These are phyloP conservation scores for Aspergillus ochraceoroseus DNA, from an alignment of 2,329 filamentous ascomycete species.

Conservation along the genomic window DNA sequence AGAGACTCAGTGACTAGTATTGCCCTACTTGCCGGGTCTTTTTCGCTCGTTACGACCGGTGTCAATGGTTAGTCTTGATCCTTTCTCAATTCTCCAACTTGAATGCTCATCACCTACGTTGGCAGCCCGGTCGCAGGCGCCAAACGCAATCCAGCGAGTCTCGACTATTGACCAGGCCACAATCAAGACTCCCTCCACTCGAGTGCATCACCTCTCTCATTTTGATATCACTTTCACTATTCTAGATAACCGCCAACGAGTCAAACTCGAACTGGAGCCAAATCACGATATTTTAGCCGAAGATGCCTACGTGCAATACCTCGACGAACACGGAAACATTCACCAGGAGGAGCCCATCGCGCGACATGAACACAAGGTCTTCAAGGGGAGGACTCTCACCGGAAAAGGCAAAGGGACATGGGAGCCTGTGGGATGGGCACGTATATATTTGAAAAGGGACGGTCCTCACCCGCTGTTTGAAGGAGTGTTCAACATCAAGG, in stretches of 20 bases:
- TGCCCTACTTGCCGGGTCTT: conserved; percentile 27
- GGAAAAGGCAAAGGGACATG: conserved; percentile 61
- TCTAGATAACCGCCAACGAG: conserved; percentile 59
- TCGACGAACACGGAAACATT: conserved; percentile 67
- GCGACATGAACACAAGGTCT: conserved; percentile 72
- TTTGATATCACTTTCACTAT: conserved; percentile 83
- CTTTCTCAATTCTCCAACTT: not conserved
- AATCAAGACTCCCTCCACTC: conserved; percentile 72
- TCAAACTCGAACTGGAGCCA: conserved; percentile 78
- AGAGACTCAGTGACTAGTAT: conserved; percentile 22
- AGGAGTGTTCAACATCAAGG: conserved; percentile 75
- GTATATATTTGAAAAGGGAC: conserved; percentile 72
- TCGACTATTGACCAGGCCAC: conserved; percentile 67
- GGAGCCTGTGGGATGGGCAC: conserved; percentile 79
- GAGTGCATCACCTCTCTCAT: conserved; percentile 70
- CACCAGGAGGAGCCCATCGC: conserved; percentile 63
- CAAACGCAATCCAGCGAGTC: conserved; percentile 72
- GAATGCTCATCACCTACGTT: conserved; percentile 1
- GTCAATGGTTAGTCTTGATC: conserved; percentile 15
- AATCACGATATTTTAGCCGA: conserved; percentile 85
- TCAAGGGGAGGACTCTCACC: conserved; percentile 71
- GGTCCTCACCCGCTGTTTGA: conserved; percentile 78
- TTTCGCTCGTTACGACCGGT: conserved; percentile 23
- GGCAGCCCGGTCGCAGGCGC: conserved; percentile 65
- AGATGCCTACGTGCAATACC: conserved; percentile 66